Evolutionary conservation across 116 monocot species (phyloP).

Genomic region (Papilionanthe hybrid): DNA sequence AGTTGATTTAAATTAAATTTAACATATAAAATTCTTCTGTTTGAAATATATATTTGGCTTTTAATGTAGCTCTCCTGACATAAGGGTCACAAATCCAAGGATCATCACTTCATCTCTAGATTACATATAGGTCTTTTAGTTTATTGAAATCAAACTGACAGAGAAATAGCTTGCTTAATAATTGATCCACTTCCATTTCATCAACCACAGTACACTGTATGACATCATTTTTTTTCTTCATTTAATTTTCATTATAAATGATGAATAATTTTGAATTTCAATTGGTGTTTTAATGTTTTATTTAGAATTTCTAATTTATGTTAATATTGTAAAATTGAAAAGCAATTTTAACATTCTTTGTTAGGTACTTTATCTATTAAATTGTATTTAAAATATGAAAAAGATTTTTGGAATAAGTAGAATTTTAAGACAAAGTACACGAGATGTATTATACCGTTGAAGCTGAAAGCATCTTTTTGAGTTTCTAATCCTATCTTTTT

Average conservation of each 20-base stretch:
- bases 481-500: neutral
- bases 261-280: neutral
- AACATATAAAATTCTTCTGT: neutral
- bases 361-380: neutral
- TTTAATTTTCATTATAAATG: too few species aligned
- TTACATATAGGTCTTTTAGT: neutral
- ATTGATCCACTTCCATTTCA: neutral
- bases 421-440: constrained; percentile 1
- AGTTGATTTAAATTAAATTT: neutral
- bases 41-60: neutral
- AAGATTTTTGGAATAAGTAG: constrained; percentile 18
- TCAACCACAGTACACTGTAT: too few species aligned
- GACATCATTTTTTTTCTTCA: neutral
- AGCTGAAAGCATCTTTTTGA: constrained; percentile 13
- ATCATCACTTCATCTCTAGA: neutral
- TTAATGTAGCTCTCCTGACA: neutral
- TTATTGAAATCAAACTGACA: neutral
- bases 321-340: neutral
- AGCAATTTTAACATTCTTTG: neutral
- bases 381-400: constrained; percentile 32
- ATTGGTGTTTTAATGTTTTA: neutral
- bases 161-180: neutral
- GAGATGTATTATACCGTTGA: constrained; percentile 1
- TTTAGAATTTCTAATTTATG: neutral
- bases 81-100: neutral